phyloP scores from a whole-genome alignment of 2,329 filamentous ascomycete genomes.

The Chrysoporthe austroafricana region DNA sequence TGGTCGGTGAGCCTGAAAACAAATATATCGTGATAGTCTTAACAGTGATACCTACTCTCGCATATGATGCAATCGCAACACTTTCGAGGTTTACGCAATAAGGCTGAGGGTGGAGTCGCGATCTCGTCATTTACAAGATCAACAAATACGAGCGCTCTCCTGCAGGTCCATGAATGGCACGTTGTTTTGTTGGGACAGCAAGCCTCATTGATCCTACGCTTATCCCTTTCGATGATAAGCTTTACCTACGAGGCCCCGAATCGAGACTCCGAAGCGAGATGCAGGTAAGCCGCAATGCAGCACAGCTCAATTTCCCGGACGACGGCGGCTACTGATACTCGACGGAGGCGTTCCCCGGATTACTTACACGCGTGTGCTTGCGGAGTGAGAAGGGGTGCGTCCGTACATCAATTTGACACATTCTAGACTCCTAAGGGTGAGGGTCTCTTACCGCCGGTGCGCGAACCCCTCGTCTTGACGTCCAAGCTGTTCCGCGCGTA shows the following conservation, averaged over 20 bases:
- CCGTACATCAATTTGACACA: background rate
- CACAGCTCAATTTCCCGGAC: conserved; percentile 1
- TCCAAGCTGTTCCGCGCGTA: background rate
- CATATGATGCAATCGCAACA: background rate
- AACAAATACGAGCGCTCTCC: background rate
- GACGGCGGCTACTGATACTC: background rate
- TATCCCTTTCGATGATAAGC: background rate
- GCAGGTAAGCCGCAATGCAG: conserved; percentile 1
- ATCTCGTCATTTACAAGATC: background rate
- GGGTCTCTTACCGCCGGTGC: background rate
- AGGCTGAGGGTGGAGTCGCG: background rate
- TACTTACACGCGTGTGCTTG: background rate
- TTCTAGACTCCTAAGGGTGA: background rate
- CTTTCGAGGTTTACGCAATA: background rate
- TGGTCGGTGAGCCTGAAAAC: background rate
- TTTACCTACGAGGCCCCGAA: background rate
- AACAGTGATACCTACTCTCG: background rate
- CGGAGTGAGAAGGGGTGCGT: no score
- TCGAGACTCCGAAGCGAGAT: background rate
- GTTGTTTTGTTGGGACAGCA: conserved; percentile 10
- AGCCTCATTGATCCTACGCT: conserved; percentile 5
- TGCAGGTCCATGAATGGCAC: background rate
- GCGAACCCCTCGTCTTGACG: background rate
- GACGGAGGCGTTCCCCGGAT: background rate
- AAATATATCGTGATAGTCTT: background rate